phyloP scores from a whole-genome alignment of 768 basidiomycete species.

The Agaricus bisporus region DNA sequence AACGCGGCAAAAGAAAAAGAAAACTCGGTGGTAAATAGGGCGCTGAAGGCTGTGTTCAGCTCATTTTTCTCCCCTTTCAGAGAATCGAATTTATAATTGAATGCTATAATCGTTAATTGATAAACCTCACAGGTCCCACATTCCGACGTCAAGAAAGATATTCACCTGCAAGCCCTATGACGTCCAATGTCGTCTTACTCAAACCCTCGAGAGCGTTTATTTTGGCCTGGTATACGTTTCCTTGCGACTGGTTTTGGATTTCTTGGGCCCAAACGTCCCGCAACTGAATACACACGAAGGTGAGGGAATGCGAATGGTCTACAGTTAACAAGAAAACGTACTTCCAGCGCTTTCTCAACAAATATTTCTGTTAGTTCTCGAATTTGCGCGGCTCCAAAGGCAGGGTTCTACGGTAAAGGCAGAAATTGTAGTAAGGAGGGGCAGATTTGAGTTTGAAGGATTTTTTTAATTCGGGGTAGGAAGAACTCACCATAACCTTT shows the following conservation, averaged over 20 bases:
- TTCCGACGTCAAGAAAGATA: too few species aligned
- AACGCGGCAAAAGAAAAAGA: slow-evolving; percentile 18
- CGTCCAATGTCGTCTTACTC: slow-evolving; percentile 64
- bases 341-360: slow-evolving; percentile 47
- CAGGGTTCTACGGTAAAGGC: slow-evolving; percentile 43
- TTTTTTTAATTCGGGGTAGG: neutral
- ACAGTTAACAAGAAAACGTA: slow-evolving; percentile 13
- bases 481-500: slow-evolving; percentile 34
- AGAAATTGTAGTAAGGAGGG: too few species aligned
- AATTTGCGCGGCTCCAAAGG: slow-evolving; percentile 56
- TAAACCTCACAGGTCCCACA: too few species aligned
- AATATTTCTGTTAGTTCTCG: slow-evolving; percentile 53
- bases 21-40: slow-evolving; percentile 39
- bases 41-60: slow-evolving; percentile 45
- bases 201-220: slow-evolving; percentile 65
- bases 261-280: slow-evolving; percentile 41
- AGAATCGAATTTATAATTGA: slow-evolving; percentile 28
- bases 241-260: slow-evolving; percentile 11
- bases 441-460: neutral
- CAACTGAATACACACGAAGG: slow-evolving; percentile 25
- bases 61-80: slow-evolving; percentile 35
- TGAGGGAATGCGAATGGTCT: neutral
- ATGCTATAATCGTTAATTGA: slow-evolving; percentile 16
- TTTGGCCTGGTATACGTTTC: slow-evolving; percentile 16
- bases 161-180: slow-evolving; percentile 50